These are phyloP conservation scores for Chimonanthus praecox DNA, from an alignment of 164 flowering plant genomes.

Conservation along the genomic window DNA sequence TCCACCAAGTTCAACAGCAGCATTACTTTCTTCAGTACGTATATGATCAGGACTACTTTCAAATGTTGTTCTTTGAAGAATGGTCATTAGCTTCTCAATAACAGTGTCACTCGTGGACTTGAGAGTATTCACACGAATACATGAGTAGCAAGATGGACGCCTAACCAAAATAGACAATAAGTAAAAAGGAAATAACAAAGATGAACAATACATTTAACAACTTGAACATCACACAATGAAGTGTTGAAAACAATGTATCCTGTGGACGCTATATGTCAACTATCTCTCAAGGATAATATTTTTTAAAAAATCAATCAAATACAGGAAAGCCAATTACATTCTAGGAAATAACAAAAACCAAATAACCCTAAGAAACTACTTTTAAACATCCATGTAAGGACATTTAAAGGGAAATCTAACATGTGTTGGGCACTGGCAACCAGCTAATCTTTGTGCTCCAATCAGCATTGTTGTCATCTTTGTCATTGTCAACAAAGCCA, in stretches of 20 bases:
- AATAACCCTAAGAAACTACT: background rate
- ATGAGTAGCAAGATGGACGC: constrained; percentile 82
- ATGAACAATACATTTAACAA: background rate
- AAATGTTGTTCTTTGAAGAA: constrained; percentile 23
- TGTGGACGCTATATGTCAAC: background rate
- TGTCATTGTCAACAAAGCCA: background rate
- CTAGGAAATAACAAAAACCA: background rate
- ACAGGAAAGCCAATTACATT: background rate
- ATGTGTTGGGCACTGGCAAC: background rate
- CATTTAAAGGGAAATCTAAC: background rate
- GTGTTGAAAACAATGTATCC: background rate
- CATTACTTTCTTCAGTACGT: background rate
- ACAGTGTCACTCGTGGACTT: constrained; percentile 63
- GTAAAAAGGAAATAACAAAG: background rate
- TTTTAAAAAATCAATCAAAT: background rate
- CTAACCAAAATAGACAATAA: constrained; percentile 25
- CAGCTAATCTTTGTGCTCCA: background rate
- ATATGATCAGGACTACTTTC: constrained; percentile 6
- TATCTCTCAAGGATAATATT: background rate
- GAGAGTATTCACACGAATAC: constrained; percentile 82
- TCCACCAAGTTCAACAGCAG: constrained; percentile 7
- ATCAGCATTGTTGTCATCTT: background rate
- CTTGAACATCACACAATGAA: background rate
- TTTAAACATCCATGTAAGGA: background rate
- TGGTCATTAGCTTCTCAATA: constrained; percentile 47